phyloP scores from a whole-genome alignment of 768 basidiomycete species.

The Sporobolomyces phaffii region DNA sequence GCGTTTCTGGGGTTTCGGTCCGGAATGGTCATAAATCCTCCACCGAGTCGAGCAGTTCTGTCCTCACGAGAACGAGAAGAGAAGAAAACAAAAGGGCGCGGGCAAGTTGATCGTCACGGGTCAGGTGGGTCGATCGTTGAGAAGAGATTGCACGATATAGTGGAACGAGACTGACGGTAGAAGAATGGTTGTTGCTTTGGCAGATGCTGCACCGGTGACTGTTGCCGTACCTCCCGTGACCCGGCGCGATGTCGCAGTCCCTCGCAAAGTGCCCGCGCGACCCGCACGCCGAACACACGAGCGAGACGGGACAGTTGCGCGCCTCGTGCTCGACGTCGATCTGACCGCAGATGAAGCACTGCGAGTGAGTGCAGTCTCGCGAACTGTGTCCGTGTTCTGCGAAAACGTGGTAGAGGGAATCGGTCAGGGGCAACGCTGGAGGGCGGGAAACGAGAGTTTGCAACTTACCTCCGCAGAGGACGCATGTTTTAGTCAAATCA shows the following conservation, averaged over 20 bases:
- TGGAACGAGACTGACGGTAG: conserved; percentile 10
- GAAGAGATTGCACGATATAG: too few species aligned
- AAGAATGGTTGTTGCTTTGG: conserved; percentile 14
- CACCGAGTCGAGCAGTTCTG: conserved; percentile 34
- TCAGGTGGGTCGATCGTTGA: too few species aligned
- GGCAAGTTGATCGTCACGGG: too few species aligned
- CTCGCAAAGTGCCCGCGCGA: conserved; percentile 34
- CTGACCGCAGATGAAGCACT: conserved; percentile 36
- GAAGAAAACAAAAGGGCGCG: too few species aligned
- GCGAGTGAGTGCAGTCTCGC: conserved; percentile 35
- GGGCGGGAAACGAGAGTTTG: neutral
- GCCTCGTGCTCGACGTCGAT: conserved; percentile 38
- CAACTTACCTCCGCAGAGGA: conserved; percentile 37
- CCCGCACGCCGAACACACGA: conserved; percentile 32
- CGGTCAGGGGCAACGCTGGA: neutral
- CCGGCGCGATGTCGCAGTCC: conserved; percentile 20
- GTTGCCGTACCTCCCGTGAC: conserved; percentile 6
- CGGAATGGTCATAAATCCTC: conserved; percentile 33
- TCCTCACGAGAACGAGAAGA: neutral
- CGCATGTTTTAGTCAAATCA: conserved; percentile 35
- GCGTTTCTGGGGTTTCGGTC: conserved; percentile 31
- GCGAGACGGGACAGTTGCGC: conserved; percentile 35
- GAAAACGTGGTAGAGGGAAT: neutral
- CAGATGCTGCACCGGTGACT: conserved; percentile 19
- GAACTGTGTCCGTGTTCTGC: conserved; percentile 34